phyloP scores from a whole-genome alignment of 768 basidiomycete species.

The Rhodotorula diobovata region DNA sequence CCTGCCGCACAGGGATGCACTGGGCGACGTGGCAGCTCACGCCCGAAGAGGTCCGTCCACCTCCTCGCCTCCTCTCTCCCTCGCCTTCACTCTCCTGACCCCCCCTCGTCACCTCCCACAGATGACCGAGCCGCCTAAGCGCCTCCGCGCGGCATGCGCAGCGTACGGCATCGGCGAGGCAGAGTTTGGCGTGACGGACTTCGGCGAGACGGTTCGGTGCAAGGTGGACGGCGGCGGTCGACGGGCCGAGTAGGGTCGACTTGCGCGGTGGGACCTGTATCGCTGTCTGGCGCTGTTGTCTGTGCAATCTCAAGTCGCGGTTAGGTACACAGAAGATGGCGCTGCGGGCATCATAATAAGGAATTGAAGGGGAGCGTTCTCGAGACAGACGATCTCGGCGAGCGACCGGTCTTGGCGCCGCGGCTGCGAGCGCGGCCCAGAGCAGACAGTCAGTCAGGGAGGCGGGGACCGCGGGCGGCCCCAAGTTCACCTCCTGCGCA shows the following conservation, averaged over 20 bases:
- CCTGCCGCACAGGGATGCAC: slow-evolving; percentile 8
- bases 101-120: slow-evolving; percentile 42
- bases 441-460: too few species aligned
- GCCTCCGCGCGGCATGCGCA: slow-evolving; percentile 56
- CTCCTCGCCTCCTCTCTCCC: too few species aligned
- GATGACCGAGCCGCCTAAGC: slow-evolving; percentile 60
- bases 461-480: too few species aligned
- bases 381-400: too few species aligned
- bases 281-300: not conserved
- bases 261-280: not conserved
- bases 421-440: too few species aligned
- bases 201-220: slow-evolving; percentile 57
- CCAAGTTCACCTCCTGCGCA: too few species aligned
- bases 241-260: not conserved
- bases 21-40: slow-evolving; percentile 53
- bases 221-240: slow-evolving; percentile 1
- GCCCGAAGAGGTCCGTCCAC: not conserved
- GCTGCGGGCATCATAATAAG: too few species aligned
- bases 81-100: not conserved
- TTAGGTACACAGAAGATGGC: too few species aligned
- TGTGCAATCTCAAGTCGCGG: too few species aligned
- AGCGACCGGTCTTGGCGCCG: too few species aligned
- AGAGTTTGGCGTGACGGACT: slow-evolving; percentile 57
- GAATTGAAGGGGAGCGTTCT: too few species aligned
- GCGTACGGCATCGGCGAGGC: slow-evolving; percentile 56